Conservation (phyloP, 495 filamentous ascomycete species). For the Hypoxylon lenormandii region DNA sequence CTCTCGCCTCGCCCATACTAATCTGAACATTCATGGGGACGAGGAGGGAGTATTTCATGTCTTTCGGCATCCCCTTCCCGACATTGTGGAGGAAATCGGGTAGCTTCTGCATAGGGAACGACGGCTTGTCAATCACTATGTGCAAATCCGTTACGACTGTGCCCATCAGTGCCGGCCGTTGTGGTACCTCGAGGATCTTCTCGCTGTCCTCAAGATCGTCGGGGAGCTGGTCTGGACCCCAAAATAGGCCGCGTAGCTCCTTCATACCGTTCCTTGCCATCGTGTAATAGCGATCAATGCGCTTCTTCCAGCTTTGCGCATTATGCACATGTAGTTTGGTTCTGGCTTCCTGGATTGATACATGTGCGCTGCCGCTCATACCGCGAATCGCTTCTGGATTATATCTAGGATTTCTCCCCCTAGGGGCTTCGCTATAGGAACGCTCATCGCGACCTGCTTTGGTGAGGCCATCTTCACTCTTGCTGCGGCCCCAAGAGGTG, state of each 20-base stretch:
- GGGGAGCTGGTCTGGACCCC: conserved; percentile 82
- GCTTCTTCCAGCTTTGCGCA: conserved; percentile 89
- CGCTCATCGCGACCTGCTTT: conserved; percentile 64
- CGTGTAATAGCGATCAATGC: conserved; percentile 80
- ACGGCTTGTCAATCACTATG: conserved; percentile 89
- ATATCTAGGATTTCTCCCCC: conserved; percentile 67
- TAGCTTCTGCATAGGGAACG: conserved; percentile 82
- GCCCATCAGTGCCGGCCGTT: conserved; percentile 85
- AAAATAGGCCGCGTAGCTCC: conserved; percentile 82
- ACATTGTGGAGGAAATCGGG: conserved; percentile 85
- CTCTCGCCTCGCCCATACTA: conserved; percentile 88
- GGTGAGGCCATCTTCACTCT: conserved; percentile 46
- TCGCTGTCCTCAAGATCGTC: conserved; percentile 85
- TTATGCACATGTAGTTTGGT: conserved; percentile 81
- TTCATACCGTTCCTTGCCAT: conserved; percentile 78
- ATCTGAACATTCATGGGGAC: conserved; percentile 90
- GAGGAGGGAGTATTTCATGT: conserved; percentile 88
- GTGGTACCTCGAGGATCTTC: conserved; percentile 84
- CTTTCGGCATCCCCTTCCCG: conserved; percentile 93
- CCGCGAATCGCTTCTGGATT: conserved; percentile 77
- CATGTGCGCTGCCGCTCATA: conserved; percentile 74
- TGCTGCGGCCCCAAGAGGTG: conserved; percentile 59
- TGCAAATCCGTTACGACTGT: conserved; percentile 85
- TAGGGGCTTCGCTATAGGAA: conserved; percentile 51
- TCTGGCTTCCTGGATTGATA: conserved; percentile 79